phyloP scores from a whole-genome alignment of 2,329 filamentous ascomycete genomes.

The Talaromyces islandicus region DNA sequence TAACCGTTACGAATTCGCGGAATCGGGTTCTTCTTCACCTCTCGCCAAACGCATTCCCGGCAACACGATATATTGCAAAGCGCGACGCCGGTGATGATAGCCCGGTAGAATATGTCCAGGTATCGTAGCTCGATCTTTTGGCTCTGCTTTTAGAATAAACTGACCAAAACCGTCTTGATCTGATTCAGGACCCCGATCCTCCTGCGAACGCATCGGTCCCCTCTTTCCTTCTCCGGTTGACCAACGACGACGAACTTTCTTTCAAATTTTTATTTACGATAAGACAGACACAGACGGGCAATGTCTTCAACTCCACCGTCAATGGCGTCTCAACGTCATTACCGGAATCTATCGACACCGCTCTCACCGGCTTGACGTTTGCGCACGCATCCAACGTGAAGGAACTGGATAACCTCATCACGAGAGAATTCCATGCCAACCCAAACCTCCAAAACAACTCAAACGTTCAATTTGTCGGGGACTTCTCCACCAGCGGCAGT shows the following conservation, averaged over 20 bases:
- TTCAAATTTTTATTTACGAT: slow-evolving; percentile 92
- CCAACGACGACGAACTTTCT: slow-evolving; percentile 83
- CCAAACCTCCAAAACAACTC: slow-evolving; percentile 96
- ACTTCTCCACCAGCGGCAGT: slow-evolving; percentile 78
- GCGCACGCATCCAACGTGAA: slow-evolving; percentile 78
- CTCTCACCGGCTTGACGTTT: slow-evolving; percentile 84
- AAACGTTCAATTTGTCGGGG: slow-evolving; percentile 91
- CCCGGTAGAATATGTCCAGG: slow-evolving; percentile 88
- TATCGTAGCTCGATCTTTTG: slow-evolving; percentile 34
- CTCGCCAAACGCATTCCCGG: slow-evolving; percentile 80
- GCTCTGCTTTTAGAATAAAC: neutral
- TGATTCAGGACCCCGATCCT: slow-evolving; percentile 67
- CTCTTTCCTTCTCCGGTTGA: slow-evolving; percentile 77
- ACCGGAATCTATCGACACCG: slow-evolving; percentile 58
- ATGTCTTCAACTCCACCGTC: slow-evolving; percentile 46
- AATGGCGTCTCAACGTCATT: slow-evolving; percentile 47
- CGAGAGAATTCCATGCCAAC: slow-evolving; percentile 91
- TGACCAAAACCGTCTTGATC: neutral
- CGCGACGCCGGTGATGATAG: slow-evolving; percentile 67
- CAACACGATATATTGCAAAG: slow-evolving; percentile 67
- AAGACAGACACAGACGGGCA: slow-evolving; percentile 46
- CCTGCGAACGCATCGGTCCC: slow-evolving; percentile 45
- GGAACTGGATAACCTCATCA: slow-evolving; percentile 90
- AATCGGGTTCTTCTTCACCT: slow-evolving; percentile 72
- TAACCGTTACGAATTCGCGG: slow-evolving; percentile 73